Evolutionary conservation across 1,284 basidiomycete species (phyloP).

Genomic region (Athelia sp.): DNA sequence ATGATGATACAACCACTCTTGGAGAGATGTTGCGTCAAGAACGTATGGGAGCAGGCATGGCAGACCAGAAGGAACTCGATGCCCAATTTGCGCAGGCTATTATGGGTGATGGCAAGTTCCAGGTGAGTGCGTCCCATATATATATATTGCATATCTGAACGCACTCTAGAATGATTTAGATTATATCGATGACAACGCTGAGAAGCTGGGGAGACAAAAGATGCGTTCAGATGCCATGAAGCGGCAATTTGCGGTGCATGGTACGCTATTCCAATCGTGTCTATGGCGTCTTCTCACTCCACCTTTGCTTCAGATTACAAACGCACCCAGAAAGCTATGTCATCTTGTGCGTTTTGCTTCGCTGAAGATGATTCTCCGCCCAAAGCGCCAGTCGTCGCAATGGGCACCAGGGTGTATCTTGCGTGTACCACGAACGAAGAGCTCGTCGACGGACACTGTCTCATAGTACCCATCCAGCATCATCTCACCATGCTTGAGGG

Average conservation of each 20-base stretch:
- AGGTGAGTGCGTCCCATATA: conserved; percentile 41
- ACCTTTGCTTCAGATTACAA: conserved; percentile 72
- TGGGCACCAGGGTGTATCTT: conserved; percentile 88
- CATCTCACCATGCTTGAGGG: conserved; percentile 88
- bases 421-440: conserved; percentile 86
- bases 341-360: conserved; percentile 85
- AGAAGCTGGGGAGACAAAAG: conserved; percentile 86
- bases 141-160: neutral
- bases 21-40: conserved; percentile 94
- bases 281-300: conserved; percentile 1
- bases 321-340: conserved; percentile 85
- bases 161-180: conserved; percentile 71
- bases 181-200: conserved; percentile 96
- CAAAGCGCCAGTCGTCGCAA: conserved; percentile 81
- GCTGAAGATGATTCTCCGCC: conserved; percentile 85
- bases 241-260: conserved; percentile 93
- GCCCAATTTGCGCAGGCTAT: conserved; percentile 87
- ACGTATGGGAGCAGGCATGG: conserved; percentile 80
- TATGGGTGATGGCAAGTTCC: conserved; percentile 81
- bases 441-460: conserved; percentile 83
- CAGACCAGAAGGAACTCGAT: conserved; percentile 90
- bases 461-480: conserved; percentile 96
- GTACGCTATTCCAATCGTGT: conserved; percentile 34
- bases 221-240: conserved; percentile 97
- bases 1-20: conserved; percentile 84